Conservation (phyloP, 2,329 filamentous ascomycete genomes). For the Fusarium torreyae region DNA sequence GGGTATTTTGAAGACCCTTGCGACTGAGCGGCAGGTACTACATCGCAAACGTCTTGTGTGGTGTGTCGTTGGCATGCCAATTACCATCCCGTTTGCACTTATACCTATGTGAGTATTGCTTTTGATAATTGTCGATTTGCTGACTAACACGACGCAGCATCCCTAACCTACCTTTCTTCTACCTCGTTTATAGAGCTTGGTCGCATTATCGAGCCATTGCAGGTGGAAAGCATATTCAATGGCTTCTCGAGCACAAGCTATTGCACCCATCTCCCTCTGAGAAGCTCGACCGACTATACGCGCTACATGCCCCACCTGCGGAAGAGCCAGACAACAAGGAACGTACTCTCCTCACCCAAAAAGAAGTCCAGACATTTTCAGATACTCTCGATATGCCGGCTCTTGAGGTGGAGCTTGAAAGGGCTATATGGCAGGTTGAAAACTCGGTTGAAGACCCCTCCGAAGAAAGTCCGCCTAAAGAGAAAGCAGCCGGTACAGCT, state of each 20-base stretch:
- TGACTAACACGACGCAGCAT: conserved; percentile 67
- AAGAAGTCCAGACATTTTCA: conserved; percentile 71
- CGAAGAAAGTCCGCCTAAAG: conserved; percentile 25
- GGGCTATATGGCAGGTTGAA: conserved; percentile 82
- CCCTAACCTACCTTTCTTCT: conserved; percentile 97
- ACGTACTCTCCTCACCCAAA: conserved; percentile 63
- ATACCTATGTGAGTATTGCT: conserved; percentile 81
- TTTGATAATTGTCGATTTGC: background rate
- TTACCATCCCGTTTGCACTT: conserved; percentile 85
- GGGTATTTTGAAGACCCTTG: conserved; percentile 77
- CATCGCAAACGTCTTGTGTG: conserved; percentile 84
- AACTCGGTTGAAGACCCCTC: conserved; percentile 60
- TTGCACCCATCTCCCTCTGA: conserved; percentile 76
- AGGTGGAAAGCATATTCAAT: conserved; percentile 88
- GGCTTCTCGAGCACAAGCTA: conserved; percentile 81
- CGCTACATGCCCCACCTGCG: conserved; percentile 57
- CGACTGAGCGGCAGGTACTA: conserved; percentile 83
- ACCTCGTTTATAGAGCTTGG: conserved; percentile 91
- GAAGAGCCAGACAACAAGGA: conserved; percentile 49
- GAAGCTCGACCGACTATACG: conserved; percentile 82
- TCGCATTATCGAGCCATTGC: conserved; percentile 90
- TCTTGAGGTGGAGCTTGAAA: conserved; percentile 79
- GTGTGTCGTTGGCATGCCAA: conserved; percentile 86
- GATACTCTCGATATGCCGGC: conserved; percentile 77
- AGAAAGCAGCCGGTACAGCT: conserved; percentile 33